Evolutionary conservation across 2,329 filamentous ascomycete genomes (phyloP).

Genomic region (Claviceps pazoutovae): DNA sequence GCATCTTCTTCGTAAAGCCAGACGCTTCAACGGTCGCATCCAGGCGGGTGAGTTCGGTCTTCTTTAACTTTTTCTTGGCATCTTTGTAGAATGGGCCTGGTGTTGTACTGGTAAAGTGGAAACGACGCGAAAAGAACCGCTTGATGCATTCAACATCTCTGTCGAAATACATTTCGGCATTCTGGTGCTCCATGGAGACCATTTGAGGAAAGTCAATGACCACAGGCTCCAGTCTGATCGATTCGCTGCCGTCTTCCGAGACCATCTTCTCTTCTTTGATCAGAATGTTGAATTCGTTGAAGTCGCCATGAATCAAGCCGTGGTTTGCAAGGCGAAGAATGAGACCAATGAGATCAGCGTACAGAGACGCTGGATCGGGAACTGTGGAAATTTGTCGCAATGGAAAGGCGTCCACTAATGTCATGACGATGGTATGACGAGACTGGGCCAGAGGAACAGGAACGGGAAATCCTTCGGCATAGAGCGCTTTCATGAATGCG

Average conservation of each 20-base stretch:
- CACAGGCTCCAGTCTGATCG: constrained; percentile 53
- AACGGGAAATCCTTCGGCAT: constrained; percentile 75
- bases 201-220: constrained; percentile 98
- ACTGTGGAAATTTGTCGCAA: constrained; percentile 77
- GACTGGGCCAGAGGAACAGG: constrained; percentile 80
- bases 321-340: constrained; percentile 72
- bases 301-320: constrained; percentile 92
- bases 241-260: constrained; percentile 26
- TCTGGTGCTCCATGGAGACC: constrained; percentile 85
- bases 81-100: constrained; percentile 77
- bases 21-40: constrained; percentile 86
- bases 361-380: constrained; percentile 70
- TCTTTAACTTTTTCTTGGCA: constrained; percentile 59
- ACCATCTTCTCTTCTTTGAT: constrained; percentile 56
- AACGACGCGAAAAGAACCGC: constrained; percentile 79
- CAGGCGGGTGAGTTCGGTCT: constrained; percentile 52
- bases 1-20: constrained; percentile 93
- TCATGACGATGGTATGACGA: constrained; percentile 93
- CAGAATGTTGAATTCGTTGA: constrained; percentile 98
- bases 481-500: constrained; percentile 81
- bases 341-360: constrained; percentile 78
- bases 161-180: constrained; percentile 96
- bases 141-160: constrained; percentile 93
- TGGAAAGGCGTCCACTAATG: constrained; percentile 80
- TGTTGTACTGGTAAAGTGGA: constrained; percentile 71